phyloP scores from a whole-genome alignment of 441 rosid genomes.

The Adansonia madagascariensis region DNA sequence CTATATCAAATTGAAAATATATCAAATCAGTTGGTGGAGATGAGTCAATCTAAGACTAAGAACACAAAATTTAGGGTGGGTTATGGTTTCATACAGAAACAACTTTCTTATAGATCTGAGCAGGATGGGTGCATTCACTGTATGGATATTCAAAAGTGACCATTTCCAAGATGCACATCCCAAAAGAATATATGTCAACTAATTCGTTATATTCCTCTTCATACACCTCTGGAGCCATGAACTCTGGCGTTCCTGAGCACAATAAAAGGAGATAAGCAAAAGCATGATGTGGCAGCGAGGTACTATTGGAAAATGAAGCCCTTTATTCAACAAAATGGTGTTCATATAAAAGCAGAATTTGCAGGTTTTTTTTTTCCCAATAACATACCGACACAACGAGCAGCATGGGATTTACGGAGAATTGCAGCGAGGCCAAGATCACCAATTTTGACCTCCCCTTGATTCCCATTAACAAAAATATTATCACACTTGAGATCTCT shows the following conservation, averaged over 20 bases:
- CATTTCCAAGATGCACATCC: conserved; percentile 83
- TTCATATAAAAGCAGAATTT: too few relatives aligned
- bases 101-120: conserved; percentile 84
- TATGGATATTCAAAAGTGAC: conserved; percentile 77
- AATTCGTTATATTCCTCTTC: conserved; percentile 78
- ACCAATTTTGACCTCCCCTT: conserved; percentile 82
- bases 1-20: conserved; percentile 38
- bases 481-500: conserved; percentile 82
- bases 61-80: not conserved
- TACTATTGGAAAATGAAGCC: not conserved
- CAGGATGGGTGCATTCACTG: conserved; percentile 76
- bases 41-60: conserved; percentile 6
- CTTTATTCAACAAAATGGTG: not conserved
- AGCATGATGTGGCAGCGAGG: too few relatives aligned
- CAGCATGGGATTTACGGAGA: conserved; percentile 68
- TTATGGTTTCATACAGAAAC: conserved; percentile 47
- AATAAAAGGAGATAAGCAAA: too few relatives aligned
- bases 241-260: conserved; percentile 69
- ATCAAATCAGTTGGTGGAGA: conserved; percentile 7
- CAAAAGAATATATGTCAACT: conserved; percentile 81
- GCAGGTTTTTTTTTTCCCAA: not conserved
- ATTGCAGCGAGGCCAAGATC: conserved; percentile 82
- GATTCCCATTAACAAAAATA: conserved; percentile 77
- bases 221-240: conserved; percentile 83
- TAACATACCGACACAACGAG: conserved; percentile 65